Evolutionary conservation across 2,329 filamentous ascomycete species (phyloP).

Genomic region (Clonostachys chloroleuca): DNA sequence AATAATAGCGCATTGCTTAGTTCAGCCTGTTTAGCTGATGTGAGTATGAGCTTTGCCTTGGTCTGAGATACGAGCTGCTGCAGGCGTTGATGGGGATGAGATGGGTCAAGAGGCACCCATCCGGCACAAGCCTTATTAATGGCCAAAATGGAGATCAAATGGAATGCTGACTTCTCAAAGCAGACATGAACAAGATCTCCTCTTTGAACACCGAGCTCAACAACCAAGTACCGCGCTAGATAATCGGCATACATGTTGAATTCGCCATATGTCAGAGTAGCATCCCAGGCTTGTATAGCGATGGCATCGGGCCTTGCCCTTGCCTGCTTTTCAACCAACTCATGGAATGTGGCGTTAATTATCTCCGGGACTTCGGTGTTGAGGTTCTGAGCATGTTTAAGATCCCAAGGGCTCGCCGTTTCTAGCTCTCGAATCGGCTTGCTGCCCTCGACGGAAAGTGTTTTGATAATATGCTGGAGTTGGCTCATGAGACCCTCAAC

Average conservation of each 20-base stretch:
- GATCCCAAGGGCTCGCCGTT: slow-evolving; percentile 1
- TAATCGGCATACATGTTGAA: neutral
- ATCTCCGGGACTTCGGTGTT: neutral
- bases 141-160: slow-evolving; percentile 4
- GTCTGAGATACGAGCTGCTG: slow-evolving; percentile 1
- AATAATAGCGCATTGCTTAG: neutral
- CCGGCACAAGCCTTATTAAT: slow-evolving; percentile 7
- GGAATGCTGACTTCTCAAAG: slow-evolving; percentile 8
- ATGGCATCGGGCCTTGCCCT: neutral
- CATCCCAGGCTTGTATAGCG: slow-evolving; percentile 1
- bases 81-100: slow-evolving; percentile 2
- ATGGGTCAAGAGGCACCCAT: slow-evolving; percentile 5
- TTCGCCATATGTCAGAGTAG: neutral
- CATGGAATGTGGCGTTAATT: neutral
- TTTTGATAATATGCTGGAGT: slow-evolving; percentile 1
- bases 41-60: neutral
- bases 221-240: neutral
- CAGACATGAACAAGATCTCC: slow-evolving; percentile 3
- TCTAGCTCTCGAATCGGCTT: neutral
- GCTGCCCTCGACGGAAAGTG: slow-evolving; percentile 1
- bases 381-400: neutral
- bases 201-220: neutral
- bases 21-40: neutral
- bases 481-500: slow-evolving; percentile 1
- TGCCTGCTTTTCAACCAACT: neutral